phyloP scores from a whole-genome alignment of 2,329 filamentous ascomycete species.

The Fusarium coicis region DNA sequence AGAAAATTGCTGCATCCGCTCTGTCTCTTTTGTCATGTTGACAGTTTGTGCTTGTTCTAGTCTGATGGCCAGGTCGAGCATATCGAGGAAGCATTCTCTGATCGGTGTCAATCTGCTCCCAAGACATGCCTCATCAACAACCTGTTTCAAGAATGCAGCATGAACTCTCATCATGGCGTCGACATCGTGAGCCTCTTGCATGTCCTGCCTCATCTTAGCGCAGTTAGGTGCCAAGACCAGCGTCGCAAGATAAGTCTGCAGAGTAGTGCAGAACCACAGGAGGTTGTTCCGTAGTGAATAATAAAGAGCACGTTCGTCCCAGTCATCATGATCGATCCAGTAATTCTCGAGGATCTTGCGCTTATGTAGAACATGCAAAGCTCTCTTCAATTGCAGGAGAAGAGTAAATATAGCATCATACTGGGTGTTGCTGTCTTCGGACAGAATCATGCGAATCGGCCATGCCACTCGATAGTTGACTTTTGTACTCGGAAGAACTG shows the following conservation, averaged over 20 bases:
- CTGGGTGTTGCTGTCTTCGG: constrained; percentile 67
- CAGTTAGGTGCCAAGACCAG: constrained; percentile 74
- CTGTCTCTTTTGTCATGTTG: constrained; percentile 50
- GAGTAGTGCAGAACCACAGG: constrained; percentile 79
- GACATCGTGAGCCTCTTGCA: constrained; percentile 75
- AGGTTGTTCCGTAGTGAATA: constrained; percentile 74
- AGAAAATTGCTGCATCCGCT: constrained; percentile 50
- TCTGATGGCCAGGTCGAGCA: constrained; percentile 79
- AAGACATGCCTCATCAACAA: constrained; percentile 77
- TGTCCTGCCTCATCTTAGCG: constrained; percentile 63
- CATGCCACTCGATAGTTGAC: constrained; percentile 75
- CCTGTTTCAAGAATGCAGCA: constrained; percentile 67
- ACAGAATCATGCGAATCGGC: constrained; percentile 78
- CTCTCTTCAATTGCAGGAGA: constrained; percentile 80
- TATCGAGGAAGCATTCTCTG: constrained; percentile 75
- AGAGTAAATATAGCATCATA: constrained; percentile 82
- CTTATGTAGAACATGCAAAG: constrained; percentile 72
- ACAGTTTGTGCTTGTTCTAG: constrained; percentile 70
- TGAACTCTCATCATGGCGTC: constrained; percentile 84
- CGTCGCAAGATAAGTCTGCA: constrained; percentile 81
- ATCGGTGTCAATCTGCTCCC: constrained; percentile 76
- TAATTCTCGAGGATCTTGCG: constrained; percentile 58
- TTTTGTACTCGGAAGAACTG: constrained; percentile 69
- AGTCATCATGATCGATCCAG: constrained; percentile 50
- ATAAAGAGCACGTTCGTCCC: constrained; percentile 60